A percentile compares a stretch with the other conserved stretches of the same genome.
Evolutionary conservation across 2,329 filamentous ascomycete genomes (phyloP).

Genomic region (Fusarium sp.): DNA sequence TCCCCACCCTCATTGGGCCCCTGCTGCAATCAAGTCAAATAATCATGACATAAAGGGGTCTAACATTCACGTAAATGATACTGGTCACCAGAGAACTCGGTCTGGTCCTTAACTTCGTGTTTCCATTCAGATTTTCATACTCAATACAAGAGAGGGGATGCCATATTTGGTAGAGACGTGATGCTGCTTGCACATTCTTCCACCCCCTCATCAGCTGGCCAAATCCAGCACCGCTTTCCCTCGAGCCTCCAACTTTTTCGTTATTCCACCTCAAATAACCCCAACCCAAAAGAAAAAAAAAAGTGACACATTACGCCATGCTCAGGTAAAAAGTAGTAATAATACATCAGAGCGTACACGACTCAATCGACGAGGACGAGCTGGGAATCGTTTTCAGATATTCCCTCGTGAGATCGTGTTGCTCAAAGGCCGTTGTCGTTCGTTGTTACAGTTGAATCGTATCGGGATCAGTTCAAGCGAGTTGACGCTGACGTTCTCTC

Average conservation of each 20-base stretch:
- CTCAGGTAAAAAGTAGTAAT: conserved; percentile 50
- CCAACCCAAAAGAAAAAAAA: conserved; percentile 45
- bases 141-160: conserved; percentile 59
- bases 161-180: conserved; percentile 50
- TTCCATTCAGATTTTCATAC: conserved; percentile 42
- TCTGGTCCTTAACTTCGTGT: conserved; percentile 28
- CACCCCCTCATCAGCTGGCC: conserved; percentile 27
- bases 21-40: neutral
- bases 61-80: neutral
- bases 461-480: conserved; percentile 38
- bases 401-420: conserved; percentile 31
- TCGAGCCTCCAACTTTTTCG: conserved; percentile 23
- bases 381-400: conserved; percentile 21
- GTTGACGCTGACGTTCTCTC: conserved; percentile 57
- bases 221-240: conserved; percentile 26
- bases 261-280: conserved; percentile 27
- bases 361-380: conserved; percentile 24
- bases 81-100: neutral
- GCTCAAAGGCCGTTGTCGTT: conserved; percentile 42
- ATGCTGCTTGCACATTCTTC: conserved; percentile 46
- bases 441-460: conserved; percentile 46
- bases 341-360: conserved; percentile 52
- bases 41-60: neutral
- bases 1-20: too few species aligned
- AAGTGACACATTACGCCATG: conserved; percentile 54